These are phyloP conservation scores for Tetradesmus obliquus DNA, from an alignment of 139 green algal species.

Conservation along the genomic window DNA sequence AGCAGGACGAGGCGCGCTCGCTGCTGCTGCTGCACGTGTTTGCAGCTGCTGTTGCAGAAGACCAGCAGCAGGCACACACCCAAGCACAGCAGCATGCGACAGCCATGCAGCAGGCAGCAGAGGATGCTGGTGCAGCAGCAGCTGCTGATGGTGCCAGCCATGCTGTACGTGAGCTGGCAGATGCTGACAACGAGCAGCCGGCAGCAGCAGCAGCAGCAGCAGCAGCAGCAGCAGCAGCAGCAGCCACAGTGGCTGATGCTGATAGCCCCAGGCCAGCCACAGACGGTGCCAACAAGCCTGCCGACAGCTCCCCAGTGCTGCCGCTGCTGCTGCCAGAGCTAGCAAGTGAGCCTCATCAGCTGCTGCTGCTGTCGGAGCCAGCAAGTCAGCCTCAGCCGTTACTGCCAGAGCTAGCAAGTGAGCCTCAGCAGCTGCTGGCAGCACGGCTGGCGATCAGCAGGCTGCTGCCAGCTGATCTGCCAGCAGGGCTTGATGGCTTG, in stretches of 20 bases:
- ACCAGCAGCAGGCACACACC: not conserved
- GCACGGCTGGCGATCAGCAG: not conserved
- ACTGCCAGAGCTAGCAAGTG: not conserved
- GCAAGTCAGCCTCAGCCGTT: not conserved
- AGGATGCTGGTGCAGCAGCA: not conserved
- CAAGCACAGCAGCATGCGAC: not conserved
- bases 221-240: too few relatives aligned
- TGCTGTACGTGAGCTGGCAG: not conserved
- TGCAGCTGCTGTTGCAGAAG: not conserved
- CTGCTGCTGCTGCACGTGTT: conserved; percentile 19
- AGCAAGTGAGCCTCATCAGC: not conserved
- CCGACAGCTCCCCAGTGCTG: not conserved
- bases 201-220: too few relatives aligned
- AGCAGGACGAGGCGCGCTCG: not conserved
- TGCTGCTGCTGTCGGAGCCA: not conserved
- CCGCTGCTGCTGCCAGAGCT: not conserved
- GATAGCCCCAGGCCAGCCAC: not conserved
- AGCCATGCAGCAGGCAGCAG: not conserved
- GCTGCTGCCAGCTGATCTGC: not conserved
- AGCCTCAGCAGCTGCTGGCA: not conserved
- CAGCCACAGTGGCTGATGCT: not conserved
- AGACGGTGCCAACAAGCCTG: not conserved
- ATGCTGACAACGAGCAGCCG: not conserved
- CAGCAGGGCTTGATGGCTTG: not conserved
- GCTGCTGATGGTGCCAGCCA: not conserved